These are phyloP conservation scores for Stentor roeselii DNA, from an alignment of 73 alveolate genomes.

Conservation along the genomic window DNA sequence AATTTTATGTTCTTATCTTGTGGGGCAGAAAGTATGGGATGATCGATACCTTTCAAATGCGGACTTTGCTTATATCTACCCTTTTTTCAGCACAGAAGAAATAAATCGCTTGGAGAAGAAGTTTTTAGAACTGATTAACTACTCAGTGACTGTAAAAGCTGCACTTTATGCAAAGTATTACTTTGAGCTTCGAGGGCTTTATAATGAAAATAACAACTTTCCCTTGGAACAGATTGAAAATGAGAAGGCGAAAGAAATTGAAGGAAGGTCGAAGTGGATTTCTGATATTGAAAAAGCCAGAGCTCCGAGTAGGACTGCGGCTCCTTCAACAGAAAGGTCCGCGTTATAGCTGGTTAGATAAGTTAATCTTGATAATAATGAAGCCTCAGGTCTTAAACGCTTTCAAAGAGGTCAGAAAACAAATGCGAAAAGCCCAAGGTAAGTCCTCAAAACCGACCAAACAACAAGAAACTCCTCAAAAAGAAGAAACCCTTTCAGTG, in stretches of 20 bases:
- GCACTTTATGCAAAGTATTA: conserved; percentile 95
- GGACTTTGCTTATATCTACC: conserved; percentile 97
- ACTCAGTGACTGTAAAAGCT: conserved; percentile 88
- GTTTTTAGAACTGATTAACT: conserved; percentile 90
- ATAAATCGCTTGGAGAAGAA: conserved; percentile 92
- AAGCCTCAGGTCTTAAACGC: no score
- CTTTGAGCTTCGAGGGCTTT: conserved; percentile 93
- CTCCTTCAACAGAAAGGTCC: not conserved
- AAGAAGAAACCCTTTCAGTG: not conserved
- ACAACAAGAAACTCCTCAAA: conserved; percentile 19
- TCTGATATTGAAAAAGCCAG: conserved; percentile 17
- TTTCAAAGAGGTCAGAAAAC: not conserved
- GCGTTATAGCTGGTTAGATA: no score
- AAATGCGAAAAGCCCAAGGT: not conserved
- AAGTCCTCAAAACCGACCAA: not conserved
- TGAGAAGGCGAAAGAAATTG: conserved; percentile 49
- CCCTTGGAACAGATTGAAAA: conserved; percentile 57
- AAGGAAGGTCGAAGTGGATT: conserved; percentile 32
- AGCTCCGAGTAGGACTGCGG: not conserved
- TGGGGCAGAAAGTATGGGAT: conserved; percentile 99
- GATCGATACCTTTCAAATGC: conserved; percentile 93
- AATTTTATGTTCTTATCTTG: conserved; percentile 86
- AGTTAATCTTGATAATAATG: no score
- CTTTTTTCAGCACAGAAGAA: conserved; percentile 96
- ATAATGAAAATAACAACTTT: conserved; percentile 79